A percentile compares a stretch with the other conserved stretches of the same genome.
Evolutionary conservation across 2,329 filamentous ascomycete genomes (phyloP).

Genomic region (Paramyrothecium sp.): DNA sequence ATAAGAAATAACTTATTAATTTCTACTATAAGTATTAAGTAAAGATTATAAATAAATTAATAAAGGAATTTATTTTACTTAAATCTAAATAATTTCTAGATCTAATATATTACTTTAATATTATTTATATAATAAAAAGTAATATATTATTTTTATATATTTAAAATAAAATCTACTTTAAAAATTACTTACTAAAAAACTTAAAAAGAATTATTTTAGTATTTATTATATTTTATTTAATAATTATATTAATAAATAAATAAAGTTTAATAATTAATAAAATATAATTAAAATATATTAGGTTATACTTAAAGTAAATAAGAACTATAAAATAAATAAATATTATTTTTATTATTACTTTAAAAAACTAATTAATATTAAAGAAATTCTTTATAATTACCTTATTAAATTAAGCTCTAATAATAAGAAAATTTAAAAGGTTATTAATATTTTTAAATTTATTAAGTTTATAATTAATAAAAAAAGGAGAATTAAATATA

Average conservation of each 20-base stretch:
- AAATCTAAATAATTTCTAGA: no score
- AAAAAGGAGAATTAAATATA: neutral
- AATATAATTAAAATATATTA: neutral
- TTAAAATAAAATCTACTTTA: constrained; percentile 1
- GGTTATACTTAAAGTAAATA: neutral
- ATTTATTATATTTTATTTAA: neutral
- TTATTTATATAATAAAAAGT: no score
- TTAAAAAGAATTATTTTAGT: neutral
- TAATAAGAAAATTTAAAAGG: neutral
- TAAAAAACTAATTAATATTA: neutral
- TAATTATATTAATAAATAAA: neutral
- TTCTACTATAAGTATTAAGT: no score
- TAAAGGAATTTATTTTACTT: no score
- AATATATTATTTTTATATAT: constrained; percentile 9
- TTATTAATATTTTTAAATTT: neutral
- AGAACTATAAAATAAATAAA: neutral
- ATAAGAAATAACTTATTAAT: no score
- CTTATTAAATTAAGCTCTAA: neutral
- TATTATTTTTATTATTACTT: neutral
- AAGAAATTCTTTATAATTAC: neutral
- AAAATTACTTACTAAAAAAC: neutral
- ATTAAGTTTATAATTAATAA: neutral
- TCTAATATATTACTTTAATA: no score
- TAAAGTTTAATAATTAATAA: neutral
- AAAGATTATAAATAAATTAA: no score